Base-by-base conservation (phyloP, 306 rosid genomes). In the Heteromeles arbutifolia region DNA sequence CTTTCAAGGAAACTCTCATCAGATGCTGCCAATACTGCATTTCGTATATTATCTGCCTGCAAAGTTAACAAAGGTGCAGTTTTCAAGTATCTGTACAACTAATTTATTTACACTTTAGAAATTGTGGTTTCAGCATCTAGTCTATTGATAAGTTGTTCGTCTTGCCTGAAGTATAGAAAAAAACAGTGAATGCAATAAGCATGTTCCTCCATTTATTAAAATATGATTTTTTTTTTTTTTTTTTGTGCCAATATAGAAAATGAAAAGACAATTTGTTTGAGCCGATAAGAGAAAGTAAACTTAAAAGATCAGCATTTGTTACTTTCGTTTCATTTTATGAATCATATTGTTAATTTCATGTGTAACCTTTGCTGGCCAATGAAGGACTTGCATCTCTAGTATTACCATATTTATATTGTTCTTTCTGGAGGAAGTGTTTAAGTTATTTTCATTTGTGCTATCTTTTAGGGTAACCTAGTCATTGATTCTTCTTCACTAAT, bases 21-120 rank as follows among this genome's bases (percentile, higher is more conserved):
- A 72, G 93, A 90, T 67, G 84, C 79, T 32, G 89, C 93, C 75
- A 87, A 92, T 78, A 77, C 88, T 66, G 91, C 90, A 66, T 89
- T 88, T 82, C 93, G 98, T 68, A 85, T 92, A 88, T 76, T 96
- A 69, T 96, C 98, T 67, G 88, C 99, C 58, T 96, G 99, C 91
- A 96, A 92, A 85, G 97, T 89, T 78, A 96, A 92, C 88, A 96
- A 96, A 96, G 99, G 99, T 92, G 71, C 17, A 21, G 39, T 44
- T 26, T 59, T 77, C 17, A 31, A 18, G 45, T 68, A 43, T 58
- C 43, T 7, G 4, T 25, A 39, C 1, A 52, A 3, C 37, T 52
- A 57, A 58, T 32, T 72, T 73, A 4, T 17, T 58, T 37, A 22
- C 26, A 41, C 37, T 56, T 24, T 12, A 34, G 41, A 5, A 12